Percentiles rank a stretch among this genome's conserved stretches.
Conservation (phyloP, 2,329 filamentous ascomycete species). For the Fusarium virguliforme region DNA sequence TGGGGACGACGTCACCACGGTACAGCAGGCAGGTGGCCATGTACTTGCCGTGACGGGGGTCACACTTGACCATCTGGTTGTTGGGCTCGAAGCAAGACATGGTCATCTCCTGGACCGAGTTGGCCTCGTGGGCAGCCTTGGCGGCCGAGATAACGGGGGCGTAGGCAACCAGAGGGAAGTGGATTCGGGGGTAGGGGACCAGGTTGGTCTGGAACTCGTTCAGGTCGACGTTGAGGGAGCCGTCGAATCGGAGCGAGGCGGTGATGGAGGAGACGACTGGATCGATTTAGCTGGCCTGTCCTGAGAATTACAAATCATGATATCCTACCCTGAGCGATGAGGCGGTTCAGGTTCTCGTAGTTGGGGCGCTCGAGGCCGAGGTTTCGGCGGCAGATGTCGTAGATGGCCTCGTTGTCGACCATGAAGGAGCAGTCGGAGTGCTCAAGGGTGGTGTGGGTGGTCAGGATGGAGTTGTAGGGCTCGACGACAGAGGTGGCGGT, state of each 20-base stretch:
- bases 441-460: constrained; percentile 98
- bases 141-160: constrained; percentile 93
- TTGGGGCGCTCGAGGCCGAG: constrained; percentile 96
- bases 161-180: constrained; percentile 99
- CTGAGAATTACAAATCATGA: background rate
- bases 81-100: constrained; percentile 99
- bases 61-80: constrained; percentile 99
- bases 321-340: constrained; percentile 90
- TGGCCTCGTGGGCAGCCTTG: constrained; percentile 97
- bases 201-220: constrained; percentile 99
- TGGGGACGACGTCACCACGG: constrained; percentile 97
- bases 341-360: constrained; percentile 98
- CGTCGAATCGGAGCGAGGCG: constrained; percentile 97
- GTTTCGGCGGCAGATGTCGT: constrained; percentile 99
- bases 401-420: constrained; percentile 99
- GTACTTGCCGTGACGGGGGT: constrained; percentile 99
- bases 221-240: constrained; percentile 98
- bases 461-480: constrained; percentile 99
- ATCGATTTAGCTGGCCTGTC: constrained; percentile 42
- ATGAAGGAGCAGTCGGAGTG: constrained; percentile 99
- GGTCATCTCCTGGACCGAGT: constrained; percentile 98
- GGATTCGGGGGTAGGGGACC: constrained; percentile 98
- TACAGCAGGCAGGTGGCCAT: constrained; percentile 99
- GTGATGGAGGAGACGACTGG: constrained; percentile 98
- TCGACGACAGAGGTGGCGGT: constrained; percentile 98